Base-by-base conservation (phyloP, 2,329 filamentous ascomycete species). In the Fusarium sp. region DNA sequence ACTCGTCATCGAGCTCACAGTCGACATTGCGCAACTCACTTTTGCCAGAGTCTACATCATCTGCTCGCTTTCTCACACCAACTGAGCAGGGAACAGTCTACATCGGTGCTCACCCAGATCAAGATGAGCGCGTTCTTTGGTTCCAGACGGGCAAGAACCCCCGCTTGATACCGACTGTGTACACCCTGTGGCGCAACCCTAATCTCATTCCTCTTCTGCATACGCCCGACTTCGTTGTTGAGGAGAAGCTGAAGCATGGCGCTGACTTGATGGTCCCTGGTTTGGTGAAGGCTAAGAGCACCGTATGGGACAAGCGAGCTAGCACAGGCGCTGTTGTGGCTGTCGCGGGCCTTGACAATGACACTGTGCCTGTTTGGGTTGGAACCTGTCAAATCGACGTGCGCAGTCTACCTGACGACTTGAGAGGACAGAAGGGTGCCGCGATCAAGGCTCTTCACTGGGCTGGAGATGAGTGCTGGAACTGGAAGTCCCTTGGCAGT, bases 61-160 rank as follows among this genome's bases (percentile, higher is more conserved):
- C 71, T 5, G 71, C 71, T 16, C 71, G 71, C 5, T 73, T 73
- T 11, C 65, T 68, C n/a, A 72, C 71, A 14, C 34, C 62, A 11
- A 63, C 66, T 4, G 68, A 71, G 4, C 71, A 66, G 25, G 55
- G 71, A 10, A 73, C 66, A 0, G 59, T 73, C 28, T 73, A 73
- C 4, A 62, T 73, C 11, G 71, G 71, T 20, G 32, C 66, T n/a
- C 62, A 68, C 41, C 55, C 59, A 4, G 68, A 53, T 4, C 59
- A 70, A 23, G 68, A 72, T 25, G 71, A 73, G 49, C 72, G 71
- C 32, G 59, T 73, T 16, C 71, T 73, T 16, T 73, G 71, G 71
- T 73, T 73, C 25, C 71, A 73, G 53, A 55, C 58, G 2, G 71
- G 71, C 5, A 73, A 73, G 59, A 73, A 63, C 10, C 66, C 71